phyloP scores from a whole-genome alignment of 2,329 filamentous ascomycete species.

The Alternaria panax region DNA sequence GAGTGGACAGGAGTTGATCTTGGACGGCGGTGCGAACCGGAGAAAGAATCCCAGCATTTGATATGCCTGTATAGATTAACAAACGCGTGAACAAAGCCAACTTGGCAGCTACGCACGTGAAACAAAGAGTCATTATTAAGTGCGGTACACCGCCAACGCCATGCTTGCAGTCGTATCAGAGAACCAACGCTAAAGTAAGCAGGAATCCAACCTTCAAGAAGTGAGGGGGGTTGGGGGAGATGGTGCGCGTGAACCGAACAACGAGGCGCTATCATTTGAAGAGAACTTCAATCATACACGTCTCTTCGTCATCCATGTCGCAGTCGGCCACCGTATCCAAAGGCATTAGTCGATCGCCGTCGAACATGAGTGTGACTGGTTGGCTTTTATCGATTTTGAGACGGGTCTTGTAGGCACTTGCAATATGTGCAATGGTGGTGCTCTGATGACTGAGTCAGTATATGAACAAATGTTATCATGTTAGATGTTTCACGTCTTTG shows the following conservation, averaged over 20 bases:
- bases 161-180: constrained; percentile 2
- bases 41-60: constrained; percentile 34
- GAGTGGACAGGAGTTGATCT: constrained; percentile 43
- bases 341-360: constrained; percentile 48
- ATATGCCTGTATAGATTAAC: constrained; percentile 1
- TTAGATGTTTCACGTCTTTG: not conserved
- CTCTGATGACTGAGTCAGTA: constrained; percentile 30
- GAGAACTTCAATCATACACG: constrained; percentile 47
- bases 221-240: not conserved
- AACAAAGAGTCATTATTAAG: not conserved
- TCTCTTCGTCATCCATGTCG: constrained; percentile 51
- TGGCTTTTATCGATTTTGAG: constrained; percentile 33
- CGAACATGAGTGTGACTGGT: constrained; percentile 47
- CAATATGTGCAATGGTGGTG: constrained; percentile 42
- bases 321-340: constrained; percentile 41
- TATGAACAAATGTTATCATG: not conserved
- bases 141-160: constrained; percentile 12
- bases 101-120: not conserved
- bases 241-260: not conserved
- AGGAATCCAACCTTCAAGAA: not conserved
- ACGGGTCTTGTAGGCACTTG: constrained; percentile 37
- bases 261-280: constrained; percentile 36
- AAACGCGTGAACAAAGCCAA: not conserved
- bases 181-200: not conserved
- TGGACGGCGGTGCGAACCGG: constrained; percentile 33